phyloP scores from a whole-genome alignment of 2,329 filamentous ascomycete genomes.

The Botryotinia convoluta region DNA sequence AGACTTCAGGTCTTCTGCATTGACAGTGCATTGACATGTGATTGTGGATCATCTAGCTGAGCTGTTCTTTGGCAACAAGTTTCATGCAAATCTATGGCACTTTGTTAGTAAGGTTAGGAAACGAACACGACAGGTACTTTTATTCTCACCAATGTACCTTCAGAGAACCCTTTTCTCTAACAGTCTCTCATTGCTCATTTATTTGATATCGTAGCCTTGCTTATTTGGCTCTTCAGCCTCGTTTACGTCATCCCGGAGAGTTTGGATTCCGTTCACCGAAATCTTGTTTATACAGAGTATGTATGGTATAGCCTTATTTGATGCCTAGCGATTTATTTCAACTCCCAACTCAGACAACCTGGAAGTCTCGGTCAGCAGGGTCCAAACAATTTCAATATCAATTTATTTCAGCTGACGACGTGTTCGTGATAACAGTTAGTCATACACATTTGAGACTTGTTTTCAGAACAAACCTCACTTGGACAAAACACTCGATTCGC shows the following conservation, averaged over 20 bases:
- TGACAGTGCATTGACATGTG: conserved; percentile 9
- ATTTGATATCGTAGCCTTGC: background rate
- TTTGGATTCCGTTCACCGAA: background rate
- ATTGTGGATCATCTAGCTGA: conserved; percentile 18
- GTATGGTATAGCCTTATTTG: background rate
- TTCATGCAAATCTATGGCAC: conserved; percentile 9
- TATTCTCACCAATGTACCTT: background rate
- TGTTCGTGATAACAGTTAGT: conserved; percentile 17
- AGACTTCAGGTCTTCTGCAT: background rate
- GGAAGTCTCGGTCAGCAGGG: conserved; percentile 11
- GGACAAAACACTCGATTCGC: background rate
- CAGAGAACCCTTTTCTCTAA: background rate
- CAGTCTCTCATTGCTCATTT: background rate
- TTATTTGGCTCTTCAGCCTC: background rate
- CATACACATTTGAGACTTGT: background rate
- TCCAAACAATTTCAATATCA: conserved; percentile 3
- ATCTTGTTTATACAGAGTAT: background rate
- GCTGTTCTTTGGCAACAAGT: conserved; percentile 8
- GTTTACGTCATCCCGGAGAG: conserved; percentile 8
- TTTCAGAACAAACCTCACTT: background rate
- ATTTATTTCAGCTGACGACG: conserved; percentile 15
- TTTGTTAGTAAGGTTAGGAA: background rate
- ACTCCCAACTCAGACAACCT: background rate
- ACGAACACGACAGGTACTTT: background rate
- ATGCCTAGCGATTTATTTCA: conserved; percentile 11